These are phyloP conservation scores for Orbilia ellipsospora DNA, from an alignment of 2,329 filamentous ascomycete species.

Conservation along the genomic window DNA sequence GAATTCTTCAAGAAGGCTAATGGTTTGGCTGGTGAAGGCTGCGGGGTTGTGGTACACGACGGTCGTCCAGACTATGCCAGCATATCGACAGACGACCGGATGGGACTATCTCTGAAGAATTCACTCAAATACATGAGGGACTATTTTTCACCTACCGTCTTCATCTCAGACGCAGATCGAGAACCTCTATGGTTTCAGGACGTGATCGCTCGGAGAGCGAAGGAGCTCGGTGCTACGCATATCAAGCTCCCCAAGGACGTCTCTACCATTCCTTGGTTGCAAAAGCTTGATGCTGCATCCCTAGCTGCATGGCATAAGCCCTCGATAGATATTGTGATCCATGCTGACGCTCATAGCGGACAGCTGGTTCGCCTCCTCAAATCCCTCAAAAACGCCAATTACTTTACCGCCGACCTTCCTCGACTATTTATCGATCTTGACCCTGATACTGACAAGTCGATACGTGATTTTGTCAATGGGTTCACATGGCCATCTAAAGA, in stretches of 20 bases:
- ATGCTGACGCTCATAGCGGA: conserved; percentile 77
- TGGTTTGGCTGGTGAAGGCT: conserved; percentile 72
- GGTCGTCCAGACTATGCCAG: conserved; percentile 79
- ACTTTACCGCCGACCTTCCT: conserved; percentile 75
- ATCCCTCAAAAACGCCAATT: conserved; percentile 80
- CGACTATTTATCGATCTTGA: conserved; percentile 88
- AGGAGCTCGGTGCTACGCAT: conserved; percentile 69
- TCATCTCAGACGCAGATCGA: conserved; percentile 75
- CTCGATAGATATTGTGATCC: conserved; percentile 83
- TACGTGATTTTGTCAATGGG: conserved; percentile 71
- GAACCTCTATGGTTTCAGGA: conserved; percentile 77
- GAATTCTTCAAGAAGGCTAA: conserved; percentile 79
- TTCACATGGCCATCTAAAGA: conserved; percentile 76
- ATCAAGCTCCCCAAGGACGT: conserved; percentile 78
- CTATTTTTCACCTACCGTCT: conserved; percentile 80
- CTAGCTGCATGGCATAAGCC: conserved; percentile 83
- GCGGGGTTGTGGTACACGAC: conserved; percentile 75
- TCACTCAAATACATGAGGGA: conserved; percentile 77
- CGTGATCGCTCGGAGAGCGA: conserved; percentile 70
- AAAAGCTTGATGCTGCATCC: conserved; percentile 78
- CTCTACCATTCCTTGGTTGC: conserved; percentile 78
- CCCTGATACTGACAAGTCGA: conserved; percentile 70
- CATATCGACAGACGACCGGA: conserved; percentile 76
- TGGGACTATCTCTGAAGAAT: conserved; percentile 72
- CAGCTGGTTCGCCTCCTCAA: conserved; percentile 79